A percentile compares a stretch with the other conserved stretches of the same genome.
Conservation (phyloP, 371 early-diverging fungal genomes). For the Circinella minor region DNA sequence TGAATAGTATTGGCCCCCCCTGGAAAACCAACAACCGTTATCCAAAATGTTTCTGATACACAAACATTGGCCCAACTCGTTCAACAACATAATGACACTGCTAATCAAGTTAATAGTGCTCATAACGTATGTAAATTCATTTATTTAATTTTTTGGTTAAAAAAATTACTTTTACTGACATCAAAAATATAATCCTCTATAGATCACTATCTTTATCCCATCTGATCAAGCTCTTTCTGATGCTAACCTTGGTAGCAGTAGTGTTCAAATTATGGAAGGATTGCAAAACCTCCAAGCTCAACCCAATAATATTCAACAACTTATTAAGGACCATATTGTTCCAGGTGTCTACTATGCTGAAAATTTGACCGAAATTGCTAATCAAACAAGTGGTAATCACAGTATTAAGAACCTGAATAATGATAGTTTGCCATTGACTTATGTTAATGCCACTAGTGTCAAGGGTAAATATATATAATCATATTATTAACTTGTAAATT, state of each 20-base stretch:
- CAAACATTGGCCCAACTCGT: slow-evolving; percentile 21
- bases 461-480: background rate
- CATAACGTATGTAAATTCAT: slow-evolving; percentile 33
- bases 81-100: background rate
- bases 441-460: slow-evolving; percentile 11
- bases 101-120: slow-evolving; percentile 21
- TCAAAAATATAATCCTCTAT: background rate
- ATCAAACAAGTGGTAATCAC: slow-evolving; percentile 13
- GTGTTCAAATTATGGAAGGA: slow-evolving; percentile 5
- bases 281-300: background rate
- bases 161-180: background rate
- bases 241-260: background rate
- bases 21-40: slow-evolving; percentile 21
- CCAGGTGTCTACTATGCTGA: slow-evolving; percentile 42
- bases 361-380: slow-evolving; percentile 35
- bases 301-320: slow-evolving; percentile 12
- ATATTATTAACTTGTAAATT: background rate
- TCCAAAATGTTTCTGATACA: slow-evolving; percentile 22
- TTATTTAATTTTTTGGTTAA: background rate
- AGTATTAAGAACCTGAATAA: slow-evolving; percentile 20
- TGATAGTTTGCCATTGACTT: slow-evolving; percentile 10
- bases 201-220: slow-evolving; percentile 48
- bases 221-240: slow-evolving; percentile 19
- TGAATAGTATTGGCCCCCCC: slow-evolving; percentile 43
- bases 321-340: slow-evolving; percentile 40